Conservation (phyloP, 2,329 filamentous ascomycete genomes). For the Calycina marina region DNA sequence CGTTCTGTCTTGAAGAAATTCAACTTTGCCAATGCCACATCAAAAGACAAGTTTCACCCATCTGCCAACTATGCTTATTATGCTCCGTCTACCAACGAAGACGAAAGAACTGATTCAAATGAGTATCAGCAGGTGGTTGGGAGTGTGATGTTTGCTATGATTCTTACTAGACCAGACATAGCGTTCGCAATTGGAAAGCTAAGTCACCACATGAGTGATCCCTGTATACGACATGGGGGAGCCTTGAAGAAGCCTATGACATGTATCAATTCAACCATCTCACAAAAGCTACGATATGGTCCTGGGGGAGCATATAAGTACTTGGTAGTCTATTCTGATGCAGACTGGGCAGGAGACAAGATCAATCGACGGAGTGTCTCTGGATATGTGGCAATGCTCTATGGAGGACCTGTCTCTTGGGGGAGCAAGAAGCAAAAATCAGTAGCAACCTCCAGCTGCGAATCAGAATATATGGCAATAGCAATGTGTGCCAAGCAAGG, state of each 20-base stretch:
- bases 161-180: conserved; percentile 2
- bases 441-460: conserved; percentile 7
- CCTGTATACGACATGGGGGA: not conserved
- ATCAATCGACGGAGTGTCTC: conserved; percentile 1
- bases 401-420: conserved; percentile 4
- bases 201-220: not conserved
- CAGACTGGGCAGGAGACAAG: conserved; percentile 1
- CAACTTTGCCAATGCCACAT: not conserved
- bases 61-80: not conserved
- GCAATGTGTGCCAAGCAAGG: conserved; percentile 3
- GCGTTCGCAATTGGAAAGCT: conserved; percentile 1
- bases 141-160: conserved; percentile 3
- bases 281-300: not conserved
- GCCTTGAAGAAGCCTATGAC: not conserved
- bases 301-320: not conserved
- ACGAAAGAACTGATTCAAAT: not conserved
- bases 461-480: conserved; percentile 9
- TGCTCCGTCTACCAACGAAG: not conserved
- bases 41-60: not conserved
- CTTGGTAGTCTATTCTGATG: not conserved
- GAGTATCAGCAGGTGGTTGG: conserved; percentile 3
- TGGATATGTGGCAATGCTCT: conserved; percentile 7
- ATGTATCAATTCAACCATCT: not conserved
- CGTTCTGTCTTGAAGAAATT: conserved; percentile 1
- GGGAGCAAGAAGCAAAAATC: conserved; percentile 6